These are phyloP conservation scores for Boletus mariae DNA, from an alignment of 1,284 basidiomycete species.

Conservation along the genomic window DNA sequence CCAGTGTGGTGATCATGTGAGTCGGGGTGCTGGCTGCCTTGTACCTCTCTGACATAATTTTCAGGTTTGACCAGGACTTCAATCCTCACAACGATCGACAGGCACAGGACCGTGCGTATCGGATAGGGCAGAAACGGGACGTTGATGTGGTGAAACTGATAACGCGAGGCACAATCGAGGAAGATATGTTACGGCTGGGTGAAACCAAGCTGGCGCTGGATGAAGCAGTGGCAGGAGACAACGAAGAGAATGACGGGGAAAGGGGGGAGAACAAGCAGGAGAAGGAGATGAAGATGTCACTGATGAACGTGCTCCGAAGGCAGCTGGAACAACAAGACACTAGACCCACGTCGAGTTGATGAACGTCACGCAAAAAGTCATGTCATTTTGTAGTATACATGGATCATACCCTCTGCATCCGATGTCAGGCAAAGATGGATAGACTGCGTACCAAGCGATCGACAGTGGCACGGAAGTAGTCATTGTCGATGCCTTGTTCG, in stretches of 20 bases:
- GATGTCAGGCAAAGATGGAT: slow-evolving; percentile 50
- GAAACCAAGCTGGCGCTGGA: slow-evolving; percentile 89
- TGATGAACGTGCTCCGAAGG: slow-evolving; percentile 77
- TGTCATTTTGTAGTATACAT: slow-evolving; percentile 24
- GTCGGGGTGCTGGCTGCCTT: slow-evolving; percentile 21
- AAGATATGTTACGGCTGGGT: slow-evolving; percentile 90
- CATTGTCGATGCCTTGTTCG: slow-evolving; percentile 84
- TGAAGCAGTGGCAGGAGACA: slow-evolving; percentile 84
- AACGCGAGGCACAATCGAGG: slow-evolving; percentile 90
- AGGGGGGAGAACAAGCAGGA: slow-evolving; percentile 65
- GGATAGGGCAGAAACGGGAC: slow-evolving; percentile 92
- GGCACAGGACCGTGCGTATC: slow-evolving; percentile 95
- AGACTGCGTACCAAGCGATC: slow-evolving; percentile 74
- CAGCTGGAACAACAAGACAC: slow-evolving; percentile 46
- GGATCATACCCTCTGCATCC: slow-evolving; percentile 18
- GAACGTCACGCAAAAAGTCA: slow-evolving; percentile 4
- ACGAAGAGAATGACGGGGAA: slow-evolving; percentile 49
- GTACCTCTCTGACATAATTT: neutral
- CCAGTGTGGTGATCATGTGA: slow-evolving; percentile 88
- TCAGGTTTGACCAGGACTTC: slow-evolving; percentile 95
- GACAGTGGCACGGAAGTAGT: slow-evolving; percentile 81
- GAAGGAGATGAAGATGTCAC: slow-evolving; percentile 74
- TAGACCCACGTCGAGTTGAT: slow-evolving; percentile 6
- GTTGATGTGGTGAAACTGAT: slow-evolving; percentile 95
- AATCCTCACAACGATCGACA: slow-evolving; percentile 93